phyloP scores from a whole-genome alignment of 768 basidiomycete genomes.

The Daedalea quercina region DNA sequence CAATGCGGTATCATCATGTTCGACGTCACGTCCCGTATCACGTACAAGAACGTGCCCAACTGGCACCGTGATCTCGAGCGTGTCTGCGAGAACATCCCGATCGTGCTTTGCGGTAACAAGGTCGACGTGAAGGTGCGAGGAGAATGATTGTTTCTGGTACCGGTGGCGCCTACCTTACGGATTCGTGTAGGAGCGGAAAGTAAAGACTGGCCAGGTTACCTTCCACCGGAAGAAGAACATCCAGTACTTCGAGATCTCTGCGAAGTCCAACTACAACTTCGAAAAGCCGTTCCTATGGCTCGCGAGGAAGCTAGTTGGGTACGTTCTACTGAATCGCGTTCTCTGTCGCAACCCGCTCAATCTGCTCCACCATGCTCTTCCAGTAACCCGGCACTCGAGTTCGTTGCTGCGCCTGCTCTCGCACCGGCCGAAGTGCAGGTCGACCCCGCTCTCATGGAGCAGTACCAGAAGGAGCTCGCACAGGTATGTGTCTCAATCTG shows the following conservation, averaged over 20 bases:
- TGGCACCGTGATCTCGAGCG: constrained; percentile 99
- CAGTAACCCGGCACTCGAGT: constrained; percentile 84
- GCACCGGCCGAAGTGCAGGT: constrained; percentile 90
- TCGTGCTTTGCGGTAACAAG: constrained; percentile 99
- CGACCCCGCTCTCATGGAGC: constrained; percentile 68
- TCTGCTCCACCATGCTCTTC: too few species aligned
- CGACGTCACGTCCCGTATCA: constrained; percentile 98
- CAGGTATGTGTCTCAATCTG: constrained; percentile 34
- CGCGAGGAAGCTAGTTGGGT: constrained; percentile 97
- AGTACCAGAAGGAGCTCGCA: constrained; percentile 75
- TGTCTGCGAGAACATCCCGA: constrained; percentile 99
- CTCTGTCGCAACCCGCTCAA: background rate
- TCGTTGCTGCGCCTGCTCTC: constrained; percentile 94
- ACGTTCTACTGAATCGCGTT: constrained; percentile 23
- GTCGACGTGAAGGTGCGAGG: constrained; percentile 89
- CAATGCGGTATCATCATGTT: constrained; percentile 99
- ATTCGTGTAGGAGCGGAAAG: constrained; percentile 85
- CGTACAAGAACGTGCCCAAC: constrained; percentile 99
- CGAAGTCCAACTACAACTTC: constrained; percentile 99
- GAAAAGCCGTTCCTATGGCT: constrained; percentile 99
- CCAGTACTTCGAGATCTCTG: constrained; percentile 99
- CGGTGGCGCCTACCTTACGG: background rate
- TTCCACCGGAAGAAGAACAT: constrained; percentile 99
- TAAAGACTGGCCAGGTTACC: constrained; percentile 96
- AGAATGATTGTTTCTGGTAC: background rate